These are phyloP conservation scores for Boletus pseudopeckii DNA, from an alignment of 768 basidiomycete genomes.

Conservation along the genomic window DNA sequence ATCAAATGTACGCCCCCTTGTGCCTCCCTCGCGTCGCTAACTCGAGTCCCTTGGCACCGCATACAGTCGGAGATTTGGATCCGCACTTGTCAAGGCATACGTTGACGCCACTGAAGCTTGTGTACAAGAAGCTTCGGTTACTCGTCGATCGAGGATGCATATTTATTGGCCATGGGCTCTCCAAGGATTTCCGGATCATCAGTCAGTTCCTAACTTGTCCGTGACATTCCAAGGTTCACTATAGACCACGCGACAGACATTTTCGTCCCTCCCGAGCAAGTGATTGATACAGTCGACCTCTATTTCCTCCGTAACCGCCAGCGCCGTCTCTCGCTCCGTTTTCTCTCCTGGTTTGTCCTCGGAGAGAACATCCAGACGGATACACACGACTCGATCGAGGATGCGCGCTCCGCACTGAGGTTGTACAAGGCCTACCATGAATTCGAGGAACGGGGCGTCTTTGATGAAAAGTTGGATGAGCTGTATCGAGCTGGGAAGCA, in stretches of 20 bases:
- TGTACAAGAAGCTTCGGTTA: constrained; percentile 93
- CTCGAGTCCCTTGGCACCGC: background rate
- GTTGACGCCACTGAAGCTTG: constrained; percentile 92
- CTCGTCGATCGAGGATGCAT: constrained; percentile 94
- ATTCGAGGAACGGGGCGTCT: constrained; percentile 70
- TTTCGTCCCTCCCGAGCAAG: constrained; percentile 91
- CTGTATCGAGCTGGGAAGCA: constrained; percentile 74
- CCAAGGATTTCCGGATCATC: constrained; percentile 98
- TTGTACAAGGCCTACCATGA: constrained; percentile 80
- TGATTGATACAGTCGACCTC: constrained; percentile 97
- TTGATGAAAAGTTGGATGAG: constrained; percentile 87
- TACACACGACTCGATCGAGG: constrained; percentile 98
- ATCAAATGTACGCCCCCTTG: constrained; percentile 71
- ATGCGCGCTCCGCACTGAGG: constrained; percentile 81
- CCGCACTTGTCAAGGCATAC: constrained; percentile 80
- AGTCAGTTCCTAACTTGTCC: constrained; percentile 51
- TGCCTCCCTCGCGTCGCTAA: background rate
- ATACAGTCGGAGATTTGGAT: constrained; percentile 87
- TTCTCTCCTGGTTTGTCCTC: constrained; percentile 92
- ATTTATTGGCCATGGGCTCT: constrained; percentile 95
- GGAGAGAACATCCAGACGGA: constrained; percentile 90
- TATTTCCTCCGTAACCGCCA: constrained; percentile 82
- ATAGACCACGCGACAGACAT: constrained; percentile 57
- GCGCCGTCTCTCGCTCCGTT: constrained; percentile 85
- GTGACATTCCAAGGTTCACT: background rate